Evolutionary conservation across 495 filamentous ascomycete species (phyloP).

Genomic region (Chlorociboria aeruginascens): DNA sequence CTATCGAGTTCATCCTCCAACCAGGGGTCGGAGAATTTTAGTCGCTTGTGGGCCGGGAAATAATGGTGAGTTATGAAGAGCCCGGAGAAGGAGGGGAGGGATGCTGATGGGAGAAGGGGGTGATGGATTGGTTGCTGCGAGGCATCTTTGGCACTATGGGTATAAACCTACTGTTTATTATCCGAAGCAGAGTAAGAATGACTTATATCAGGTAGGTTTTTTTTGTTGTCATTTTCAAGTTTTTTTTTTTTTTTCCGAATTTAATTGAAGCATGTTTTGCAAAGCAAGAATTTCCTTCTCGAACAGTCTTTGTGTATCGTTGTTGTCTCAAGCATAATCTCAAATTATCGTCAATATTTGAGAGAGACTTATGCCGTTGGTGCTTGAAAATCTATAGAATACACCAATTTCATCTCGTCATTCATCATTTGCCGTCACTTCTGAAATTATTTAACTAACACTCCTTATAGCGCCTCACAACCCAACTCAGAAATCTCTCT

Average conservation of each 20-base stretch:
- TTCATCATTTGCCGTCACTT: neutral
- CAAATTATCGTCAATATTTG: too few species aligned
- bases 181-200: constrained; percentile 80
- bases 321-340: too few species aligned
- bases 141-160: constrained; percentile 88
- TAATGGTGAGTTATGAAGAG: constrained; percentile 52
- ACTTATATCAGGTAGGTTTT: constrained; percentile 62
- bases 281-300: too few species aligned
- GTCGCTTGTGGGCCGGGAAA: constrained; percentile 91
- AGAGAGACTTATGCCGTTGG: too few species aligned
- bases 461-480: constrained; percentile 53
- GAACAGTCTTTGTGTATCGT: too few species aligned
- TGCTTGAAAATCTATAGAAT: neutral
- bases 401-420: neutral
- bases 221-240: neutral
- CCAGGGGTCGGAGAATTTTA: constrained; percentile 59
- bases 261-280: too few species aligned
- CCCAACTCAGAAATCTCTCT: constrained; percentile 69
- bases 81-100: neutral
- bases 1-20: constrained; percentile 69
- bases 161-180: constrained; percentile 88
- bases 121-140: constrained; percentile 88
- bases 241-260: too few species aligned
- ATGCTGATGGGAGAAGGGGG: constrained; percentile 43
- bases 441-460: neutral